Base-by-base conservation (phyloP, 192 early-diverging fungal species). In the Helicostylum pulchrum region DNA sequence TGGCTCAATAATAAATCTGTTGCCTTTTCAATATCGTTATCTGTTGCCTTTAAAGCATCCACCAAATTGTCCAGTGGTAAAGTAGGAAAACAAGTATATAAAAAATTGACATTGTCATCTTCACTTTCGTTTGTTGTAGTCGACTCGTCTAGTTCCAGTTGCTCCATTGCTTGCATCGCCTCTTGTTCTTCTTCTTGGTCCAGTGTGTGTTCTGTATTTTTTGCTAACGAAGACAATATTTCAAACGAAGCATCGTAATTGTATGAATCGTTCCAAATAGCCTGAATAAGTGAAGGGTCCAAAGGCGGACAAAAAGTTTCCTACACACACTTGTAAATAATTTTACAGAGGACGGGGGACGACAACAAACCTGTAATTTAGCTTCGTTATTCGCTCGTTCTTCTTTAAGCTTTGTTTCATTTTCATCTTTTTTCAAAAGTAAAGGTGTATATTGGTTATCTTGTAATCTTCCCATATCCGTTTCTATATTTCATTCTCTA, bases 221-320 rank as follows among this genome's bases (percentile, higher is more conserved):
- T 57, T 10, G 65, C 61, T 11, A 73, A 31, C 26, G 62, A 45
- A n/a, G 46, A 21, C 7, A 73, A 36, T 0, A 59, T 53, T 12
- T 58, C 42, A 43, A 61, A 64, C 12, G 51, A 39, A 4, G 15
- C 11, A 14, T 49, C 53, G 44, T 73, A 73, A 21, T 59, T 53
- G 14, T 67, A 17, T 14, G 61, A 54, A n/a, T 67, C 71, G 15
- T 26, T 52, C 71, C 71, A 73, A 7, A 73, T 68, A 32, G 59
- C 53, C 20, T 50, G 61, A 55, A 73, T 34, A 36, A 73, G 56
- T 12, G 61, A 61, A 11, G 65, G 6, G 9, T 73, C 71, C 1
- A 73, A 32, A 23, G 71, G 61, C 3, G 71, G 66, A 53, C 65
- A 73, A 46, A 73, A 68, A 5, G 42, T 48, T 56, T 53, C 32